Percentiles rank a stretch among this genome's conserved stretches.
Conservation (phyloP, 495 filamentous ascomycete genomes). For the Neurospora sp. region DNA sequence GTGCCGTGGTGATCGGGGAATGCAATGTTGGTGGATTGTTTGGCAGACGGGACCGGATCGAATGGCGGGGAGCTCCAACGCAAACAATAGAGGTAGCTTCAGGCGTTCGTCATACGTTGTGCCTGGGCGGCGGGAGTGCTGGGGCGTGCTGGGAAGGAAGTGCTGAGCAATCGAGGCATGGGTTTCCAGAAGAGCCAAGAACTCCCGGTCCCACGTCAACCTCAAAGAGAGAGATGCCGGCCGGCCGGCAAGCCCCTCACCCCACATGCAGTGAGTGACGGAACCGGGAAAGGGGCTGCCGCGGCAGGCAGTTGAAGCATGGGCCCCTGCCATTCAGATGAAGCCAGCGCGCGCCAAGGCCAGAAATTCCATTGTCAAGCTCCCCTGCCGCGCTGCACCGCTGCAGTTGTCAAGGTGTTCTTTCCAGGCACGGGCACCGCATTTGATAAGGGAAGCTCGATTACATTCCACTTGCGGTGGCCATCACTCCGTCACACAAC, state of each 20-base stretch:
- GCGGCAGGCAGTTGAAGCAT: background rate
- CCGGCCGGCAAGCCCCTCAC: background rate
- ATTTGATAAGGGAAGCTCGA: background rate
- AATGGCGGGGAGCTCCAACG: slow-evolving; percentile 1
- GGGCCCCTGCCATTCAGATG: background rate
- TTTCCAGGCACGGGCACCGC: slow-evolving; percentile 12
- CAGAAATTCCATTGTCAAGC: slow-evolving; percentile 11
- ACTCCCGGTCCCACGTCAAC: background rate
- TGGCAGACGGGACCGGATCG: background rate
- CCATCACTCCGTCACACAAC: background rate
- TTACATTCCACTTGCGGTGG: background rate
- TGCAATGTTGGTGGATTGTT: background rate
- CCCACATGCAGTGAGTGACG: background rate
- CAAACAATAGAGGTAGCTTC: background rate
- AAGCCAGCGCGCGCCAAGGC: slow-evolving; percentile 4
- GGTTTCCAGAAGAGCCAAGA: slow-evolving; percentile 2
- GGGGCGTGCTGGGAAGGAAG: background rate
- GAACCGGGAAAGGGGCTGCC: background rate
- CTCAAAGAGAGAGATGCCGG: background rate
- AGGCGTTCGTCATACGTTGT: slow-evolving; percentile 19
- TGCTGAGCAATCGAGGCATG: background rate
- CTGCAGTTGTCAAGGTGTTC: slow-evolving; percentile 26
- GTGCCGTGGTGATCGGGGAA: background rate
- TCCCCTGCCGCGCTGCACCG: background rate
- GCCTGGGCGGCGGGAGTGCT: slow-evolving; percentile 11